phyloP scores from a whole-genome alignment of 164 flowering plant species.

The Tetrastigma voinierianum region DNA sequence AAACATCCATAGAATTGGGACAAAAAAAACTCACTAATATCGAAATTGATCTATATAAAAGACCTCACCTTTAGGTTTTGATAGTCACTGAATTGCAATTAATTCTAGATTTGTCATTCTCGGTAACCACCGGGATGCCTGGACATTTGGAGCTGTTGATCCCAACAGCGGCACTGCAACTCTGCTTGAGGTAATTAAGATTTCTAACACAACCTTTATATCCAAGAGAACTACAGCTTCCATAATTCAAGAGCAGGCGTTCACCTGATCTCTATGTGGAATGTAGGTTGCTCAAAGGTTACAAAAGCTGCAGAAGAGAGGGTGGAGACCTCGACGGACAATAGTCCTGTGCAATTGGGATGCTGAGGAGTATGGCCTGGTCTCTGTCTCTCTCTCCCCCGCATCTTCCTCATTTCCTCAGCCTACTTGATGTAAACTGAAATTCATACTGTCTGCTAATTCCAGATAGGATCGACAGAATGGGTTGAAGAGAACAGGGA shows the following conservation, averaged over 20 bases:
- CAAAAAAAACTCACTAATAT: not conserved
- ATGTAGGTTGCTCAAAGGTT: constrained; percentile 59
- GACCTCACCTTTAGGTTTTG: not conserved
- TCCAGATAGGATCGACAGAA: constrained; percentile 75
- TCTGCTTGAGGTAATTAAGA: constrained; percentile 51
- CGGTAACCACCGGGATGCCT: constrained; percentile 86
- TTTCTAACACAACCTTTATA: not conserved
- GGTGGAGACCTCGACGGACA: constrained; percentile 73
- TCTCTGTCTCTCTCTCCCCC: constrained; percentile 31
- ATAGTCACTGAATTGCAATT: not conserved
- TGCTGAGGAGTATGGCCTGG: constrained; percentile 89
- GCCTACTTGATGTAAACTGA: not conserved
- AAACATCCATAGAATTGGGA: not conserved
- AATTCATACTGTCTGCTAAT: not conserved
- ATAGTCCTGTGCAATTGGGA: constrained; percentile 84
- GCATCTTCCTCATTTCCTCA: constrained; percentile 3
- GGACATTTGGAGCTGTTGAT: constrained; percentile 87
- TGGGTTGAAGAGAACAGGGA: constrained; percentile 89
- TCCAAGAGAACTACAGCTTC: not conserved
- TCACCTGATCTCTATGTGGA: not conserved
- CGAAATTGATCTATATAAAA: not conserved
- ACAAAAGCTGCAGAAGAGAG: constrained; percentile 52
- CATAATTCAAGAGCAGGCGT: not conserved
- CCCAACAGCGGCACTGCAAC: constrained; percentile 86
- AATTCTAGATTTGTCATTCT: constrained; percentile 55